phyloP scores from a whole-genome alignment of 1,139 yeast genomes.

The Pichia sp. region DNA sequence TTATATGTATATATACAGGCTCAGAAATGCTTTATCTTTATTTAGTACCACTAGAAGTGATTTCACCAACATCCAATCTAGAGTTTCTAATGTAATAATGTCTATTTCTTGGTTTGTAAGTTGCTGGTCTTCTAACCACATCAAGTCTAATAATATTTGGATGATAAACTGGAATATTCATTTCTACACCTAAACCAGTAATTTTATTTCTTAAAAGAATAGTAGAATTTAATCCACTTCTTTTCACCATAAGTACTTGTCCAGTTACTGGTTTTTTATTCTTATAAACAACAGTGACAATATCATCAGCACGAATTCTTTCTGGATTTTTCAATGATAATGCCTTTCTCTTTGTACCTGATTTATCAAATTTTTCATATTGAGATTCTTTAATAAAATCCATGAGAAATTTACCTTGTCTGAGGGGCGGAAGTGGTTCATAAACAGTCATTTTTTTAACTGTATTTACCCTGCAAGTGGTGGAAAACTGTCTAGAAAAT shows the following conservation, averaged over 20 bases:
- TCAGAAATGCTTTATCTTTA: slow-evolving; percentile 1
- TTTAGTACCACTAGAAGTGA: slow-evolving; percentile 20
- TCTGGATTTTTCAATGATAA: slow-evolving; percentile 45
- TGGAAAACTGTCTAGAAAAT: slow-evolving; percentile 7
- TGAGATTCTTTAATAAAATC: slow-evolving; percentile 45
- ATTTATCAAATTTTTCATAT: slow-evolving; percentile 58
- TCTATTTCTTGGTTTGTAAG: slow-evolving; percentile 68
- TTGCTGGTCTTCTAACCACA: slow-evolving; percentile 62
- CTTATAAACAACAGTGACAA: slow-evolving; percentile 66
- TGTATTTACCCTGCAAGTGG: background rate
- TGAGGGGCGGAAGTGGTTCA: slow-evolving; percentile 47
- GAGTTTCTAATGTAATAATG: slow-evolving; percentile 84
- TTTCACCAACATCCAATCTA: slow-evolving; percentile 59
- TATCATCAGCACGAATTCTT: slow-evolving; percentile 69
- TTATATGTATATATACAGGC: background rate
- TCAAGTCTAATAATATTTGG: slow-evolving; percentile 74
- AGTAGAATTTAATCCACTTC: slow-evolving; percentile 65
- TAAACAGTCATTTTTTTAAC: slow-evolving; percentile 34
- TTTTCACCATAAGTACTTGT: slow-evolving; percentile 66
- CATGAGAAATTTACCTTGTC: slow-evolving; percentile 47
- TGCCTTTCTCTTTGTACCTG: slow-evolving; percentile 64
- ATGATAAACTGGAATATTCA: slow-evolving; percentile 70
- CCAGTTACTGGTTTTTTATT: slow-evolving; percentile 68
- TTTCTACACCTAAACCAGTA: slow-evolving; percentile 73
- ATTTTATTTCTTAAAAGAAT: slow-evolving; percentile 73